Evolutionary conservation across 495 filamentous ascomycete species (phyloP).

Genomic region (Penicillium psychrofluorescens): DNA sequence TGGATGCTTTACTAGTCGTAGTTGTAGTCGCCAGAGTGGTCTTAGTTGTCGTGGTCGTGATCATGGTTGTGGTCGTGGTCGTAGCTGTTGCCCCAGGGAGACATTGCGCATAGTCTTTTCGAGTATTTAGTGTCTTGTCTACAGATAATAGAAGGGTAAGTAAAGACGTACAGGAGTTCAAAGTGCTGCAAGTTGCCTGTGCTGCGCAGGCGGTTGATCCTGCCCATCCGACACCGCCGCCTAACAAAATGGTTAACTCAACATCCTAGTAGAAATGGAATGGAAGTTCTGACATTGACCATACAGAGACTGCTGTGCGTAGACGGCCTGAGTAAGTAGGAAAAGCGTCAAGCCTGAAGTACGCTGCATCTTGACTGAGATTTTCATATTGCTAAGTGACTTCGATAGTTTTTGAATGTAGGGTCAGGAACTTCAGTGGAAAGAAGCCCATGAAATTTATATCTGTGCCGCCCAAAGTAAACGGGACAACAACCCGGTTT

Average conservation of each 20-base stretch:
- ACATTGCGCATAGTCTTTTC: conserved; percentile 7
- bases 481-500: not conserved
- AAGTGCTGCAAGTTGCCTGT: conserved; percentile 6
- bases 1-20: conserved; percentile 1
- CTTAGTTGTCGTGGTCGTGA: not conserved
- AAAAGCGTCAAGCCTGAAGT: not conserved
- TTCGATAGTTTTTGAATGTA: too few species aligned
- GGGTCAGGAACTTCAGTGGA: too few species aligned
- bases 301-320: conserved; percentile 4
- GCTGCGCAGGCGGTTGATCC: conserved; percentile 6
- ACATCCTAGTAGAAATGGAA: not conserved
- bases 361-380: too few species aligned
- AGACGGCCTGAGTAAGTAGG: not conserved
- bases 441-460: too few species aligned
- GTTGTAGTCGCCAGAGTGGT: not conserved
- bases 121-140: not conserved
- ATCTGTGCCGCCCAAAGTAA: too few species aligned
- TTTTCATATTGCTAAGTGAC: too few species aligned
- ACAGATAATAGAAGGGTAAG: not conserved
- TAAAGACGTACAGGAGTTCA: conserved; percentile 5
- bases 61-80: not conserved
- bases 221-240: conserved; percentile 5
- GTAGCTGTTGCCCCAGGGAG: not conserved
- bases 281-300: conserved; percentile 2
- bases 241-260: conserved; percentile 1